Base-by-base conservation (phyloP, 108 stramenopile genomes). In the Cyclotella cryptica region DNA sequence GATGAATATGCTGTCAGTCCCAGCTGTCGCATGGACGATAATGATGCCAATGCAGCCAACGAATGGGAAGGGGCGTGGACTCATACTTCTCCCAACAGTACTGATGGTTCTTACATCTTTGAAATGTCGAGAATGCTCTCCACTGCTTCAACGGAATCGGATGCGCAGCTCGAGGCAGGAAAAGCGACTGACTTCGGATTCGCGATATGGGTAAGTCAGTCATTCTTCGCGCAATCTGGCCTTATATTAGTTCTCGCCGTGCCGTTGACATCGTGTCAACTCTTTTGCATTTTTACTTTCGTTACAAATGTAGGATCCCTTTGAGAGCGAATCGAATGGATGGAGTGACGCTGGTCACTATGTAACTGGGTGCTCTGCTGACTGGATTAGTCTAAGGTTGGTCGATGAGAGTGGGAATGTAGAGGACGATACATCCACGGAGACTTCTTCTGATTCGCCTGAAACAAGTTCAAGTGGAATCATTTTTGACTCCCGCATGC, bases 1-100 rank as follows among this genome's bases (percentile, higher is more conserved):
- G 79, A 84, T 52, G 83, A 84, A 55, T 80, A 70, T 40, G 44
- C 79, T 3, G 78, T 80, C 30, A 64, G 74, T 29, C 74, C 83
- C 15, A 76, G 21, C 15, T 84, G 83, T 46, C 74, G 83, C 18
- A 28, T 75, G 42, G 74, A 79, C 69, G 83, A 84, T 55, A 54
- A 84, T 61, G 77, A 67, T 53, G 24, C 45, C 1, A 54, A 35
- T 28, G 65, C 83, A 10, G 74, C 58, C 11, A 84, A 84, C 29
- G 83, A 80, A 58, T 84, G 61, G 61, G 61, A 62, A 15, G 61
- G 61, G 14, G 61, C 61, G 10, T 39, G 30, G 61, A n/a, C 19
- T 12, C 24, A 57, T 8, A 22, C 35, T 35, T 35, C 35, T 35
- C 35, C 24, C 24, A 26, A 57, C 24, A 22, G 3, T 18, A 41